These are phyloP conservation scores for Globisporangium barbulae DNA, from an alignment of 352 stramenopile species.

Conservation along the genomic window DNA sequence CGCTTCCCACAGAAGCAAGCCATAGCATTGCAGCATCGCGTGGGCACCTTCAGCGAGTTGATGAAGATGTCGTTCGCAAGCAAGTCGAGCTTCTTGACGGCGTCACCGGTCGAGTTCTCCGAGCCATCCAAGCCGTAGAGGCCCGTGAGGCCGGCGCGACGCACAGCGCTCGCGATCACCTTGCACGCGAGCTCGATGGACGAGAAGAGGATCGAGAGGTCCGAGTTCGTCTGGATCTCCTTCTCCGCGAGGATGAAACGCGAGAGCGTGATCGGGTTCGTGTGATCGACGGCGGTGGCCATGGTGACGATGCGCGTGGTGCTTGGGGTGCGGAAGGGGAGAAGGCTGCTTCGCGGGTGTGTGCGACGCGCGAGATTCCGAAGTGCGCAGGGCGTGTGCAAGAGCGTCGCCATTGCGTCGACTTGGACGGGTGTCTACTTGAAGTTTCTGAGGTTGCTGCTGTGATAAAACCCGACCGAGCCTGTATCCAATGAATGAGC, in stretches of 20 bases:
- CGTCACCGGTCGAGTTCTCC: conserved; percentile 96
- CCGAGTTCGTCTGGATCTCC: conserved; percentile 89
- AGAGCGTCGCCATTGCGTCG: not conserved
- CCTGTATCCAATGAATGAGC: conserved; percentile 13
- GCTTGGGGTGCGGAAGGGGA: conserved; percentile 7
- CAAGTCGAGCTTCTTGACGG: conserved; percentile 99
- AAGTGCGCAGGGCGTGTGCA: conserved; percentile 10
- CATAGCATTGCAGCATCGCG: not conserved
- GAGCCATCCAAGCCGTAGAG: conserved; percentile 96
- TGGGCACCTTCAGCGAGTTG: conserved; percentile 88
- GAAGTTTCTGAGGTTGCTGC: conserved; percentile 5
- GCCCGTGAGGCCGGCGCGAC: conserved; percentile 90
- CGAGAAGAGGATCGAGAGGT: conserved; percentile 95
- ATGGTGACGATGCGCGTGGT: conserved; percentile 24
- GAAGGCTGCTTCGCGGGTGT: conserved; percentile 15
- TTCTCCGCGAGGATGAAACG: conserved; percentile 93
- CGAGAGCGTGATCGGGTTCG: conserved; percentile 91
- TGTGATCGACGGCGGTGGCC: conserved; percentile 59
- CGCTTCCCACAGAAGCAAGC: not conserved
- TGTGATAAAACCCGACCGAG: conserved; percentile 11
- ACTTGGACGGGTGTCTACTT: conserved; percentile 10
- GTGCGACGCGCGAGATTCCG: conserved; percentile 22
- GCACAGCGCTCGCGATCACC: conserved; percentile 95
- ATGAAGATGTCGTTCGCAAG: conserved; percentile 99
- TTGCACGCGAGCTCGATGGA: conserved; percentile 97